phyloP scores from a whole-genome alignment of 2,329 filamentous ascomycete species.

The Colletotrichum australisinense region DNA sequence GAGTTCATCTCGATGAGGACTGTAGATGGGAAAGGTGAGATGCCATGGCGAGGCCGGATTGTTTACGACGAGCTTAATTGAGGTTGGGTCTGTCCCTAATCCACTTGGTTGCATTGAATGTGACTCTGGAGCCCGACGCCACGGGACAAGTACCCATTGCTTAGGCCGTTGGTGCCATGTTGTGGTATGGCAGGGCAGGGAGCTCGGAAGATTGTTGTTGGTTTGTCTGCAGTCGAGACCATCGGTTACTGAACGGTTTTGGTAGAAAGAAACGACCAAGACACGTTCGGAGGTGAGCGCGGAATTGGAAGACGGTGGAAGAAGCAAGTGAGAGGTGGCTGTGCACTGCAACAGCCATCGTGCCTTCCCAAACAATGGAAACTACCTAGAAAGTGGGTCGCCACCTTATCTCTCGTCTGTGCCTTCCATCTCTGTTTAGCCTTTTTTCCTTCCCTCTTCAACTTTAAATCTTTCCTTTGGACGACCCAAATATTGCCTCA shows the following conservation, averaged over 20 bases:
- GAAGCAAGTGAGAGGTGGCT: neutral
- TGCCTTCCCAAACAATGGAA: neutral
- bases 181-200: neutral
- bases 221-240: neutral
- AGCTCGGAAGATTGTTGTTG: neutral
- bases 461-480: neutral
- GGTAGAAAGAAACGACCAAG: neutral
- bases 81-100: neutral
- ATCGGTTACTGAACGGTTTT: neutral
- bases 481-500: neutral
- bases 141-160: constrained; percentile 26
- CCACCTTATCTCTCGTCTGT: constrained; percentile 1
- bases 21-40: constrained; percentile 20
- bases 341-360: neutral
- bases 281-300: too few relatives aligned
- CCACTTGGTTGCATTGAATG: constrained; percentile 21
- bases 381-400: neutral
- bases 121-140: constrained; percentile 19
- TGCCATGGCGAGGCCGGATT: neutral
- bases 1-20: neutral
- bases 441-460: neutral
- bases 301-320: neutral
- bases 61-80: constrained; percentile 25
- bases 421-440: neutral
- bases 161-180: neutral